A percentile compares a stretch with the other conserved stretches of the same genome.
phyloP scores from a whole-genome alignment of 2,329 filamentous ascomycete species.

The Aspergillus phoenicis region DNA sequence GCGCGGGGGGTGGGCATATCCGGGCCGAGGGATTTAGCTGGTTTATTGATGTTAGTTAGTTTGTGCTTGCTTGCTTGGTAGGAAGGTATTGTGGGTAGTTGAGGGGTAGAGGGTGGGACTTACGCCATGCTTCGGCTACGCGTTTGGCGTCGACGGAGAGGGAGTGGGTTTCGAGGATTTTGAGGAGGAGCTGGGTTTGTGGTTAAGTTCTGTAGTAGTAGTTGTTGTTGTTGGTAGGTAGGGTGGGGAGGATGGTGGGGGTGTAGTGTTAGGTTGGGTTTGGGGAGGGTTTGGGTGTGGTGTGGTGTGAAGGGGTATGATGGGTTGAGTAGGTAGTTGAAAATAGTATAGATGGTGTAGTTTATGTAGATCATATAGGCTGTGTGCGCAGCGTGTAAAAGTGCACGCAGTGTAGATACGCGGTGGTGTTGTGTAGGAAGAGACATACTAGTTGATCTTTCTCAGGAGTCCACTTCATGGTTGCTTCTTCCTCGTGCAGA shows the following conservation, averaged over 20 bases:
- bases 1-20: conserved; percentile 42
- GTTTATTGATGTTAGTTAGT: neutral
- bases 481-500: neutral
- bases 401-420: no score
- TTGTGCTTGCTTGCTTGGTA: neutral
- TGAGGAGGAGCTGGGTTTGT: conserved; percentile 39
- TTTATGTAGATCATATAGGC: neutral
- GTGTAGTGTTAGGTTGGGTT: no score
- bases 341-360: neutral
- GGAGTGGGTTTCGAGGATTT: conserved; percentile 44
- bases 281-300: no score
- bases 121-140: conserved; percentile 45
- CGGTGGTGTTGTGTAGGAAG: neutral
- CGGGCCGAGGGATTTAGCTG: conserved; percentile 21
- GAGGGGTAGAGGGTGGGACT: conserved; percentile 16
- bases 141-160: conserved; percentile 37
- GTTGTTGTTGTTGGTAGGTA: neutral
- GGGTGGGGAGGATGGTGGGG: neutral
- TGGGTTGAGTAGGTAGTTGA: neutral
- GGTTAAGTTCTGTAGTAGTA: neutral
- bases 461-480: conserved; percentile 43
- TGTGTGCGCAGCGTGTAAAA: no score
- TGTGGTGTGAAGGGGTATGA: no score
- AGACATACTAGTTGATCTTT: conserved; percentile 39
- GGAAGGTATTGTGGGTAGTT: neutral